phyloP scores from a whole-genome alignment of 805 yeast species.

The Trichomonascus vanleenenianus region DNA sequence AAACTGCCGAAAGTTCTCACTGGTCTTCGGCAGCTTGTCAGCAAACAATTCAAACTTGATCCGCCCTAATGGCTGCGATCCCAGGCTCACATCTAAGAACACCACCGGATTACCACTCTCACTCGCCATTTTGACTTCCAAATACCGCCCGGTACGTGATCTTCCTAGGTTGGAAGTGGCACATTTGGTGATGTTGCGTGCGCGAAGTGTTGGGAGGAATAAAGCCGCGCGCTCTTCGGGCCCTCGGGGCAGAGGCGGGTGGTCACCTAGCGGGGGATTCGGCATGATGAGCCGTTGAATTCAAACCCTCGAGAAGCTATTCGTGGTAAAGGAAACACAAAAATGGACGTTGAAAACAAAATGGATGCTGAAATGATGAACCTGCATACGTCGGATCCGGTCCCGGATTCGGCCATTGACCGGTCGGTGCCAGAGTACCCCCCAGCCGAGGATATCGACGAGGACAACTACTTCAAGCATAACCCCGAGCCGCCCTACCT shows the following conservation, averaged over 20 bases:
- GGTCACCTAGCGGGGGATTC: no score
- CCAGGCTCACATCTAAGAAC: constrained; percentile 34
- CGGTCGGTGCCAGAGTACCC: constrained; percentile 68
- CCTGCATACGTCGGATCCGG: constrained; percentile 58
- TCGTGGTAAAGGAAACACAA: no score
- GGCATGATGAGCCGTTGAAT: no score
- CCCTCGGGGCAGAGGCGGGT: no score
- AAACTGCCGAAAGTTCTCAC: constrained; percentile 45
- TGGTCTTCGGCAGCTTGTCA: constrained; percentile 36
- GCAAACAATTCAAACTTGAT: constrained; percentile 39
- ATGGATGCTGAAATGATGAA: background rate
- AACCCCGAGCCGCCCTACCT: constrained; percentile 73
- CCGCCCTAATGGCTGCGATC: constrained; percentile 32
- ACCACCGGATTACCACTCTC: constrained; percentile 25
- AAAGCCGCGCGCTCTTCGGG: no score
- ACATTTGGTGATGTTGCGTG: no score
- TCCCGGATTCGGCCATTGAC: constrained; percentile 67
- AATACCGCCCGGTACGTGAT: no score
- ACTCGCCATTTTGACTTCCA: no score
- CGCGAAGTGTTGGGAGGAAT: no score
- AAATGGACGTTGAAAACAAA: no score
- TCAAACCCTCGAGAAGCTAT: no score
- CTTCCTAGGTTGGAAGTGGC: no score
- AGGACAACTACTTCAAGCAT: constrained; percentile 63
- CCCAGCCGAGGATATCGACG: constrained; percentile 61